Conservation (phyloP, 805 yeast species). For the Metahyphopichia silvanorum region DNA sequence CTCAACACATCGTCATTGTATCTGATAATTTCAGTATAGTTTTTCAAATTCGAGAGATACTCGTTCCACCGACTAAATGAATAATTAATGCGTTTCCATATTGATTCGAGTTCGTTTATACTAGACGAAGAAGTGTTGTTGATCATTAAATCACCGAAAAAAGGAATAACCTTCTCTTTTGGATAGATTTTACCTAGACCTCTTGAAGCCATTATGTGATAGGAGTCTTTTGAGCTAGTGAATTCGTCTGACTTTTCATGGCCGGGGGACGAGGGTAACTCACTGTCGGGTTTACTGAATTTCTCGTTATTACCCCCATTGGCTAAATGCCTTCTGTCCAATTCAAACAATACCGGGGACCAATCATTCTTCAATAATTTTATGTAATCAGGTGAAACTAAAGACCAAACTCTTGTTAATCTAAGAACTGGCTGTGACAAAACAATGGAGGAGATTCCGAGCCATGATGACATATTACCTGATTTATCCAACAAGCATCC, state of each 20-base stretch:
- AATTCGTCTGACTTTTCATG: constrained; percentile 4
- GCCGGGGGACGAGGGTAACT: constrained; percentile 8
- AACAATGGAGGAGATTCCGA: constrained; percentile 79
- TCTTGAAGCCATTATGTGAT: constrained; percentile 80
- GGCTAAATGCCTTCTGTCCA: constrained; percentile 68
- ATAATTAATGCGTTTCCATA: constrained; percentile 63
- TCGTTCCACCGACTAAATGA: constrained; percentile 84
- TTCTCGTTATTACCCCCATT: constrained; percentile 14
- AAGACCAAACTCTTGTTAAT: constrained; percentile 69
- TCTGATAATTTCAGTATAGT: constrained; percentile 37
- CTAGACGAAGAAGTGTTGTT: constrained; percentile 29
- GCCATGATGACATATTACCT: constrained; percentile 95
- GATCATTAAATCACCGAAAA: constrained; percentile 81
- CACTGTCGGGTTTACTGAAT: constrained; percentile 3
- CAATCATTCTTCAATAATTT: constrained; percentile 72
- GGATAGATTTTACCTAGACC: constrained; percentile 78
- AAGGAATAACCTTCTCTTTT: constrained; percentile 79
- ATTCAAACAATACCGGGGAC: constrained; percentile 90
- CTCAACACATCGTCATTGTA: constrained; percentile 39
- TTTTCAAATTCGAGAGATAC: constrained; percentile 50
- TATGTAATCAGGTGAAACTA: constrained; percentile 56
- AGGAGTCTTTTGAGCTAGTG: constrained; percentile 43
- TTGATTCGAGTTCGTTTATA: constrained; percentile 57
- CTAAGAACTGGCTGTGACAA: constrained; percentile 82
- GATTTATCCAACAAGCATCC: constrained; percentile 72